A percentile compares a stretch with the other conserved stretches of the same genome.
Evolutionary conservation across 306 rosid genomes (phyloP).

Genomic region (Casuarina glauca): DNA sequence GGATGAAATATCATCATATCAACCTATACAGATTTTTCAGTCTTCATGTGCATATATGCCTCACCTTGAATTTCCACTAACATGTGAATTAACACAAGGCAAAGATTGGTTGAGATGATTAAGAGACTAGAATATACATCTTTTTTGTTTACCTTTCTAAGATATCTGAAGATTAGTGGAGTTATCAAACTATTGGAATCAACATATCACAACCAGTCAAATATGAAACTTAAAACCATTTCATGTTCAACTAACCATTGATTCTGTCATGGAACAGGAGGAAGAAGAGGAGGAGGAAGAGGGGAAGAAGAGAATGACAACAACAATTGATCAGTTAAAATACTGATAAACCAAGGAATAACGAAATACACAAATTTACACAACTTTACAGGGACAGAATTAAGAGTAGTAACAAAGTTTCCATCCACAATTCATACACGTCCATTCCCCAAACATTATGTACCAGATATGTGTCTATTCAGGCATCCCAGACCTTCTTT

Average conservation of each 20-base stretch:
- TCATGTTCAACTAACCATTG: not conserved
- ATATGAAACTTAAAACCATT: not conserved
- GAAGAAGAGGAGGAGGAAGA: too few species aligned
- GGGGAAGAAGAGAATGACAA: not conserved
- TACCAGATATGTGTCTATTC: conserved; percentile 21
- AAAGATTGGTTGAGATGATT: too few species aligned
- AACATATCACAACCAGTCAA: too few species aligned
- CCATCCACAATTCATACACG: conserved; percentile 21
- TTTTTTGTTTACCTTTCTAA: too few species aligned
- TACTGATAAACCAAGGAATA: not conserved
- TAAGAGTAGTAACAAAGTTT: conserved; percentile 21
- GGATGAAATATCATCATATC: too few species aligned
- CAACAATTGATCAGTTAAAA: not conserved
- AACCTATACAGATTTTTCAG: too few species aligned
- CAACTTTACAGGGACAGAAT: conserved; percentile 34
- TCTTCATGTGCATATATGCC: too few species aligned
- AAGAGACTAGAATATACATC: too few species aligned
- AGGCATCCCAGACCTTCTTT: conserved; percentile 12
- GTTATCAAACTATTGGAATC: not conserved
- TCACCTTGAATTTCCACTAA: too few species aligned
- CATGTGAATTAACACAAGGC: too few species aligned
- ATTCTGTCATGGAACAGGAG: too few species aligned
- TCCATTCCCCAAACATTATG: conserved; percentile 18
- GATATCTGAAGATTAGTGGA: not conserved
- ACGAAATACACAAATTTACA: conserved; percentile 35